Evolutionary conservation across 1,139 yeast genomes (phyloP), one percentile per base, ranked within the genome.

Genomic region (Suhomyces coccinellae): DNA sequence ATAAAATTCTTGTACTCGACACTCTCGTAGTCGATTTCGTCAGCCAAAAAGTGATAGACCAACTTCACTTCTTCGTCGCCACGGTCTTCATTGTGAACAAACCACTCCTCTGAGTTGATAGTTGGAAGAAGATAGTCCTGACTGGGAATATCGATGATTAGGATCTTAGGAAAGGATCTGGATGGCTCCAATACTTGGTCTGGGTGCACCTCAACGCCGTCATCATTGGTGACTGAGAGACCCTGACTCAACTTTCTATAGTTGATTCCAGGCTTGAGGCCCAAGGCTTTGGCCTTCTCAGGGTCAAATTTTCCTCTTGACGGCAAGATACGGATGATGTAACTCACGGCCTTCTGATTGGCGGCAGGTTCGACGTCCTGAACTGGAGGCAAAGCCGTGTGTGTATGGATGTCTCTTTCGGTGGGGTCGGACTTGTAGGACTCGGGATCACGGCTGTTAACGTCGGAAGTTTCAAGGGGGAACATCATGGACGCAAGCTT

Each of bases 1-100:
- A 84, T 71, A 50, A 77, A 66, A 3, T 66, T 55, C 46, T 70
- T 54, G 59, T 87, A 85, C 5, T 66, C 65, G 1, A 63, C 56
- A 50, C 72, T 67, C 26, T 67, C 61, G 13, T 83, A 77, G 17
- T 84, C 80, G 1, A 87, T 75, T 5, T 71, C 77, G 16, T 72
- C 75, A n/a, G 87, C 95, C 37, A 91, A 66, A 48, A 89, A 78
- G 62, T 88, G 96, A 61, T 87, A 89, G 2, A 89, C 85, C 4
- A 79, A 63, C 1, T 81, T 80, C 15, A 79, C 57, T 1, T 67
- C 64, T 36, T 69, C 73, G 6, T 29, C 13, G 8, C 70, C 75
- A 29, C 58, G 59, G 5, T 66, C 61, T 13, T 57, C 60, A 30
- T 52, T 47, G 8, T 52, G 49, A 4, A 47, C 48, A 36, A 63